Percentiles rank a stretch among this genome's conserved stretches.
These are phyloP conservation scores for Bigelowiella natans DNA, from an alignment of 78 protist species.

Conservation along the genomic window DNA sequence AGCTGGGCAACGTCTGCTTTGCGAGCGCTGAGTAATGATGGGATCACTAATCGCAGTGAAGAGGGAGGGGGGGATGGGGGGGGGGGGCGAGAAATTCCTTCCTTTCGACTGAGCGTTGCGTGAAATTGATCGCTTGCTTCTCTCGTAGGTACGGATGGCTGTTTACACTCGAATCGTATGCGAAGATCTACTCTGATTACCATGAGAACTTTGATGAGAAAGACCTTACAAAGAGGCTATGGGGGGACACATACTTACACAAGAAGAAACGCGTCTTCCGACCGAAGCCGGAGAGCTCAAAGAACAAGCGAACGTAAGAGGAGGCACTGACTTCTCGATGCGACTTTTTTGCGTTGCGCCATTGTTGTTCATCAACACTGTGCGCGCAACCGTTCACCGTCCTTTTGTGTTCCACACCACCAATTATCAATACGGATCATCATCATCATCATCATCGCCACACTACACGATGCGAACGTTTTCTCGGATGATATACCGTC, in stretches of 20 bases:
- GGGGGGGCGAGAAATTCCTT: too few relatives aligned
- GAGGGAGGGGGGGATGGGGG: too few relatives aligned
- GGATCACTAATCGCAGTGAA: too few relatives aligned
- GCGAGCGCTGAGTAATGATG: slow-evolving; percentile 37
- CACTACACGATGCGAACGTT: neutral
- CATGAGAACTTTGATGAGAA: neutral
- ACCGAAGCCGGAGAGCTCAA: neutral
- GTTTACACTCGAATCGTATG: slow-evolving; percentile 73
- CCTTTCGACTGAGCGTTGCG: too few relatives aligned
- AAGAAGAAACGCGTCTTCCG: neutral
- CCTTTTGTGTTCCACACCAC: too few relatives aligned
- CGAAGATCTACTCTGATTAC: slow-evolving; percentile 23
- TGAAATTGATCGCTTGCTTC: neutral
- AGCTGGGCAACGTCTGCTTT: slow-evolving; percentile 78
- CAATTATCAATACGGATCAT: too few relatives aligned
- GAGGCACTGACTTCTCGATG: too few relatives aligned
- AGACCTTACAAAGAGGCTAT: neutral
- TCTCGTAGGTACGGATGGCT: slow-evolving; percentile 67
- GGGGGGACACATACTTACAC: slow-evolving; percentile 8
- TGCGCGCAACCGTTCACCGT: too few relatives aligned
- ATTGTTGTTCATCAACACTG: too few relatives aligned
- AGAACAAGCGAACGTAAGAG: neutral
- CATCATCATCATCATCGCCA: too few relatives aligned
- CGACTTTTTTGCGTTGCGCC: too few relatives aligned
- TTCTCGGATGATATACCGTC: neutral